These are phyloP conservation scores for Linderina pennispora DNA, from an alignment of 192 early-diverging fungal species.

Conservation along the genomic window DNA sequence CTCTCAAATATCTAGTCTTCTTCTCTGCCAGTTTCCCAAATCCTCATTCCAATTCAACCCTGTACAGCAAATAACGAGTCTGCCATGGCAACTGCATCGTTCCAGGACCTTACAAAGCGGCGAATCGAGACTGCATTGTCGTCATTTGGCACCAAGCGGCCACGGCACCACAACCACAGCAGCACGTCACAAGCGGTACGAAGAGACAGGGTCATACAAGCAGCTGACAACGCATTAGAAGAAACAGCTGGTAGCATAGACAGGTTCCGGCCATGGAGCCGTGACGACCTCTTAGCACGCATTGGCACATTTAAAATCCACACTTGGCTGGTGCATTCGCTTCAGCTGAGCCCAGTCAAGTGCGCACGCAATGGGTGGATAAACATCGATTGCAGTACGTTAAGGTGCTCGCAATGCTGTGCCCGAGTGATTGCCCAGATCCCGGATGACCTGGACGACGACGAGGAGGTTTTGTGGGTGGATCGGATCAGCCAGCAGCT, in stretches of 20 bases:
- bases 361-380: slow-evolving; percentile 46
- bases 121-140: slow-evolving; percentile 34
- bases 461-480: slow-evolving; percentile 33
- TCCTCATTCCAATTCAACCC: too few relatives aligned
- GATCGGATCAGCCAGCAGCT: slow-evolving; percentile 30
- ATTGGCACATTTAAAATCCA: slow-evolving; percentile 43
- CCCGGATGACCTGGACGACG: slow-evolving; percentile 26
- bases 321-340: slow-evolving; percentile 41
- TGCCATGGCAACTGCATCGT: slow-evolving; percentile 31
- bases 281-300: slow-evolving; percentile 34
- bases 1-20: too few relatives aligned
- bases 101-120: slow-evolving; percentile 22
- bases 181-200: too few relatives aligned
- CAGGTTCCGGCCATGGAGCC: slow-evolving; percentile 45
- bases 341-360: slow-evolving; percentile 27
- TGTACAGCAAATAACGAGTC: too few relatives aligned
- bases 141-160: slow-evolving; percentile 16
- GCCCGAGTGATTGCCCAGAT: slow-evolving; percentile 37
- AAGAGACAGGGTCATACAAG: too few relatives aligned
- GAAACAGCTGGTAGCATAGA: background rate
- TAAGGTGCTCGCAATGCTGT: slow-evolving; percentile 33
- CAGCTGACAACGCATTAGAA: background rate
- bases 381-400: slow-evolving; percentile 38
- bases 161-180: slow-evolving; percentile 4
- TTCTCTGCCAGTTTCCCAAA: too few relatives aligned